Evolutionary conservation across 2,329 filamentous ascomycete species (phyloP).

Genomic region (Colletotrichum higginsianum): DNA sequence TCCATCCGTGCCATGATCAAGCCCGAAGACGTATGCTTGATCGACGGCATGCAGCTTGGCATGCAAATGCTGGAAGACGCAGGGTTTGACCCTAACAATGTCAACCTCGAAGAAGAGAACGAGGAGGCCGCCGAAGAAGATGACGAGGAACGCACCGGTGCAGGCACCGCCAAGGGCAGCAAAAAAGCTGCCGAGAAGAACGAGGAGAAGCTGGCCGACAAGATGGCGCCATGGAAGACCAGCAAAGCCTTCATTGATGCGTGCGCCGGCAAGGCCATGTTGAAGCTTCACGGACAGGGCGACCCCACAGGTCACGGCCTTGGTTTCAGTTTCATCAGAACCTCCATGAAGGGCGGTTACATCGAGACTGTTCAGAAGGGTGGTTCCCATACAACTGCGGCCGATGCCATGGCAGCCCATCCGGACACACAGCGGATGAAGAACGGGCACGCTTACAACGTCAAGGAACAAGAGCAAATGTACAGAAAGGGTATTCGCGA

Average conservation of each 20-base stretch:
- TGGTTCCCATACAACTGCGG: conserved; percentile 75
- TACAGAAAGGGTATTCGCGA: conserved; percentile 93
- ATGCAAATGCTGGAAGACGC: conserved; percentile 92
- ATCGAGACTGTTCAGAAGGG: conserved; percentile 80
- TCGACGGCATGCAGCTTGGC: conserved; percentile 97
- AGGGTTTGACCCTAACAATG: conserved; percentile 80
- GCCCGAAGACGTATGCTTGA: conserved; percentile 93
- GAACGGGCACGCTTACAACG: conserved; percentile 97
- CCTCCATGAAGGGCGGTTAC: conserved; percentile 97
- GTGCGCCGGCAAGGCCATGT: conserved; percentile 95
- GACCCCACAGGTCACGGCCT: conserved; percentile 95
- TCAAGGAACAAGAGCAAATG: conserved; percentile 91
- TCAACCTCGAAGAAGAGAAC: conserved; percentile 75
- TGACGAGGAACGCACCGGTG: conserved; percentile 56
- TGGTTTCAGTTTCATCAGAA: conserved; percentile 97
- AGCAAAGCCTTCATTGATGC: conserved; percentile 97
- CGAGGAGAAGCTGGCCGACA: conserved; percentile 84
- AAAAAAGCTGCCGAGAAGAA: conserved; percentile 67
- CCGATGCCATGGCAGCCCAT: conserved; percentile 89
- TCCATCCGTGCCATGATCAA: conserved; percentile 90
- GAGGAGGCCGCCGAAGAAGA: conserved; percentile 68
- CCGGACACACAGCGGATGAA: conserved; percentile 74
- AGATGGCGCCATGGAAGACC: conserved; percentile 95
- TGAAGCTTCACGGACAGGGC: conserved; percentile 92
- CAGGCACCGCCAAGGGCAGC: conserved; percentile 52